Conservation (phyloP, 2,329 filamentous ascomycete genomes). For the Cladosporium sp. region DNA sequence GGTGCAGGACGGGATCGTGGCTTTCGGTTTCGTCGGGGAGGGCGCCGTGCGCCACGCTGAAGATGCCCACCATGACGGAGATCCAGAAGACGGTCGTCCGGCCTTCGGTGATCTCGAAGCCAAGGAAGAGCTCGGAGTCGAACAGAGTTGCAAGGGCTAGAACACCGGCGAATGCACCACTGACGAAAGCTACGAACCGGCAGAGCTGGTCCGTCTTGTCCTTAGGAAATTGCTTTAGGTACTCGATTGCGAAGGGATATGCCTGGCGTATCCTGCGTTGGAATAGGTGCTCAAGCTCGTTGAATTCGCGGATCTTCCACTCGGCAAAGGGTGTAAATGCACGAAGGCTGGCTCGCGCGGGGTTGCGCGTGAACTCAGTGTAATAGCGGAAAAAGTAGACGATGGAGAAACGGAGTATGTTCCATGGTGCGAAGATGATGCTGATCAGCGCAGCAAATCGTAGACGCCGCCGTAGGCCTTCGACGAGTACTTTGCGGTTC, state of each 20-base stretch:
- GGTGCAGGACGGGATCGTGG: constrained; percentile 84
- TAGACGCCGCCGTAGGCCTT: constrained; percentile 70
- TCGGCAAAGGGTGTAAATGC: constrained; percentile 89
- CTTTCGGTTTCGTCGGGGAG: constrained; percentile 80
- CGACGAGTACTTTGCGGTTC: constrained; percentile 70
- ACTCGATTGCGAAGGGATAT: constrained; percentile 83
- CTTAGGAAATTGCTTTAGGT: constrained; percentile 94
- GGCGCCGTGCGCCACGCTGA: constrained; percentile 74
- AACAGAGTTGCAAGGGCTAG: constrained; percentile 77
- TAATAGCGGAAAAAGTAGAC: constrained; percentile 95
- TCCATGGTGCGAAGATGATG: constrained; percentile 76
- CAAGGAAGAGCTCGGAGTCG: constrained; percentile 83
- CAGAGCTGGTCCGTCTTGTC: constrained; percentile 83
- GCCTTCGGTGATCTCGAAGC: constrained; percentile 84
- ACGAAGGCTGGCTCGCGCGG: constrained; percentile 75
- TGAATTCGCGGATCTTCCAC: constrained; percentile 99
- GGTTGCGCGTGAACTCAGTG: constrained; percentile 94
- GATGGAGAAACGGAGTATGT: constrained; percentile 78
- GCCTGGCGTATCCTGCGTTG: constrained; percentile 88
- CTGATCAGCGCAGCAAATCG: constrained; percentile 80
- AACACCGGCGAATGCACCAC: constrained; percentile 79
- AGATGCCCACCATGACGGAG: constrained; percentile 73
- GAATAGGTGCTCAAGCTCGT: constrained; percentile 89
- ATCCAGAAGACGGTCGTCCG: constrained; percentile 88
- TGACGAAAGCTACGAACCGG: constrained; percentile 78